Conservation (phyloP, 495 filamentous ascomycete genomes). For the Monascus purpureus region DNA sequence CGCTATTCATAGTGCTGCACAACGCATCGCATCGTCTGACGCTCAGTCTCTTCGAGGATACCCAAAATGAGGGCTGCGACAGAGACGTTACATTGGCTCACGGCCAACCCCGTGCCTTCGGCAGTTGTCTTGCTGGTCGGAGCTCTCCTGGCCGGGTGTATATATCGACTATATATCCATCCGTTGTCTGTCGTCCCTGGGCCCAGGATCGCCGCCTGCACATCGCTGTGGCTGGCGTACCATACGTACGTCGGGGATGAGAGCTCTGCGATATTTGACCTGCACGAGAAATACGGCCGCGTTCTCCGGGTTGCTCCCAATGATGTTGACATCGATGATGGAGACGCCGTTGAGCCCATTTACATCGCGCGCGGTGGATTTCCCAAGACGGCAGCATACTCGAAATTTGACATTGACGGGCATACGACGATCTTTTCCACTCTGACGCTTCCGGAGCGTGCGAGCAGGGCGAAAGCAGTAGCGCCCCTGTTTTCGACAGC, state of each 20-base stretch:
- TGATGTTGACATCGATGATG: slow-evolving; percentile 30
- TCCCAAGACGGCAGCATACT: slow-evolving; percentile 29
- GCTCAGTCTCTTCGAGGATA: no score
- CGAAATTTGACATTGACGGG: slow-evolving; percentile 39
- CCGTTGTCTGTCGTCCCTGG: slow-evolving; percentile 25
- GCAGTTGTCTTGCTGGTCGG: background rate
- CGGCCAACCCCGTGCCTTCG: background rate
- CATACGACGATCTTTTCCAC: slow-evolving; percentile 38
- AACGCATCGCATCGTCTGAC: no score
- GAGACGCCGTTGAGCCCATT: slow-evolving; percentile 27
- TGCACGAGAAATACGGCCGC: slow-evolving; percentile 29
- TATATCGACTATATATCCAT: slow-evolving; percentile 19
- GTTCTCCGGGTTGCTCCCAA: slow-evolving; percentile 35
- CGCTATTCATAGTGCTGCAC: no score
- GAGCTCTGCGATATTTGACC: slow-evolving; percentile 15
- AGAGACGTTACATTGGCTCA: slow-evolving; percentile 1
- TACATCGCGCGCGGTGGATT: slow-evolving; percentile 34
- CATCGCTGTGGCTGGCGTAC: slow-evolving; percentile 28
- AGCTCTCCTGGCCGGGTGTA: slow-evolving; percentile 1
- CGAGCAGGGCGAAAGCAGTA: slow-evolving; percentile 33
- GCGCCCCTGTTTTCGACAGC: slow-evolving; percentile 30
- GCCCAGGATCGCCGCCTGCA: slow-evolving; percentile 20
- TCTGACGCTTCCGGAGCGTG: slow-evolving; percentile 20
- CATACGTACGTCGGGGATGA: slow-evolving; percentile 29
- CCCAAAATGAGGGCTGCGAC: no score